phyloP scores from a whole-genome alignment of 2,329 filamentous ascomycete species.

The Aspergillus novoparasiticus region DNA sequence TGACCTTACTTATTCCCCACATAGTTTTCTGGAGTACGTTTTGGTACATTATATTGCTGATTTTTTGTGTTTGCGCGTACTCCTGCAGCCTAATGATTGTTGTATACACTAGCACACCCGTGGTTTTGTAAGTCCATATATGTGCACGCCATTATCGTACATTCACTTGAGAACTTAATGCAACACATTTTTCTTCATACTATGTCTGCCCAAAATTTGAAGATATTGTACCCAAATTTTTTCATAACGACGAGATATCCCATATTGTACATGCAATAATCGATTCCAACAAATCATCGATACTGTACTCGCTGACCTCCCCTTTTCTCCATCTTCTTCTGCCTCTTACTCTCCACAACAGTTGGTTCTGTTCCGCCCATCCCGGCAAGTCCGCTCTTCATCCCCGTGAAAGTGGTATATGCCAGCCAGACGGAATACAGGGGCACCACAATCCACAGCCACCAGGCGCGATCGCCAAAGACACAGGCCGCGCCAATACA shows the following conservation, averaged over 20 bases:
- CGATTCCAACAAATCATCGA: slow-evolving; percentile 30
- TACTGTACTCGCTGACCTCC: slow-evolving; percentile 49
- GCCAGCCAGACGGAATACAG: slow-evolving; percentile 51
- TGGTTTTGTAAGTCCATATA: background rate
- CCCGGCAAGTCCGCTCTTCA: slow-evolving; percentile 48
- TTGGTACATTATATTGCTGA: slow-evolving; percentile 25
- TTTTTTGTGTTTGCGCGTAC: background rate
- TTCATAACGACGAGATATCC: background rate
- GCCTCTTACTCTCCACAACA: slow-evolving; percentile 51
- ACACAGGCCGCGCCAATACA: slow-evolving; percentile 71
- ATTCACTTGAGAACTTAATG: background rate
- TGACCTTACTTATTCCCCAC: slow-evolving; percentile 37
- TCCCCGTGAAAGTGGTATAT: slow-evolving; percentile 49
- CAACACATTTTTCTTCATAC: background rate
- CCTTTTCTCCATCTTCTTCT: slow-evolving; percentile 57
- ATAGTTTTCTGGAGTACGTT: slow-evolving; percentile 35
- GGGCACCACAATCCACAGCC: slow-evolving; percentile 58
- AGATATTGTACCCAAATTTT: background rate
- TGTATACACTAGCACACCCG: background rate
- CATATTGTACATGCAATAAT: background rate
- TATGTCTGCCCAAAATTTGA: background rate
- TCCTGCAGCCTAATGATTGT: background rate
- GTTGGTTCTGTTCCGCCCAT: slow-evolving; percentile 37
- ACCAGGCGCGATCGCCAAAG: slow-evolving; percentile 80
- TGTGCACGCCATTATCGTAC: background rate